Conservation (phyloP, 2,329 filamentous ascomycete genomes). For the Penicillium sp. region DNA sequence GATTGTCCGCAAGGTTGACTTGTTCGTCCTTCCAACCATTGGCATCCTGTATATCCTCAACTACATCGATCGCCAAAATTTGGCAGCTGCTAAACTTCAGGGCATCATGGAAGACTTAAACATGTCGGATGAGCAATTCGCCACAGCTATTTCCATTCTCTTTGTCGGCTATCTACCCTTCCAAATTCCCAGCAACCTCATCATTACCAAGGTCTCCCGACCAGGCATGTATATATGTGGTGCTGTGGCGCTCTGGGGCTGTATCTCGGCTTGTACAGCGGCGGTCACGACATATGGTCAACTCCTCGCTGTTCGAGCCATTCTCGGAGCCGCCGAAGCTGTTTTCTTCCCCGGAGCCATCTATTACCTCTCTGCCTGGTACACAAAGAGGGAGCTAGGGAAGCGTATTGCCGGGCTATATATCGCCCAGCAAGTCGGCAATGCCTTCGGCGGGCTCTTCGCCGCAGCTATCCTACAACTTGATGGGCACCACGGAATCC, state of each 20-base stretch:
- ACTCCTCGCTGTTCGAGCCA: constrained; percentile 57
- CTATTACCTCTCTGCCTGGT: constrained; percentile 42
- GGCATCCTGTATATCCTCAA: constrained; percentile 43
- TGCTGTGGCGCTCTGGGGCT: constrained; percentile 60
- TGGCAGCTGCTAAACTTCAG: constrained; percentile 41
- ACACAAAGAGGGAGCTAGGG: constrained; percentile 36
- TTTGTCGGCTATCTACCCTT: constrained; percentile 29
- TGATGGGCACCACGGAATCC: constrained; percentile 19
- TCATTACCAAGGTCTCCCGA: constrained; percentile 51
- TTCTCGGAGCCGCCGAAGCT: constrained; percentile 62
- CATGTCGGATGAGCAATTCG: constrained; percentile 38
- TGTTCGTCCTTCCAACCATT: constrained; percentile 31
- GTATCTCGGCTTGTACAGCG: constrained; percentile 58
- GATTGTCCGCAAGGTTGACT: constrained; percentile 31
- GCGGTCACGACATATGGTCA: constrained; percentile 52
- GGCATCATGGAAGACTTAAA: constrained; percentile 42
- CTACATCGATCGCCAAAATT: constrained; percentile 41
- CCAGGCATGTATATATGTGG: constrained; percentile 52
- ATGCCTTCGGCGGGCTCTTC: constrained; percentile 29
- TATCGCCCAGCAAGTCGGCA: constrained; percentile 27
- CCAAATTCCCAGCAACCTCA: constrained; percentile 49
- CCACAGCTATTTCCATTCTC: constrained; percentile 28
- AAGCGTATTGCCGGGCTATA: constrained; percentile 33
- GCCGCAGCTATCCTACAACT: constrained; percentile 27
- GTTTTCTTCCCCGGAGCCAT: constrained; percentile 54